Conservation (phyloP, 2,329 filamentous ascomycete genomes). For the Endocalyx cinctus region DNA sequence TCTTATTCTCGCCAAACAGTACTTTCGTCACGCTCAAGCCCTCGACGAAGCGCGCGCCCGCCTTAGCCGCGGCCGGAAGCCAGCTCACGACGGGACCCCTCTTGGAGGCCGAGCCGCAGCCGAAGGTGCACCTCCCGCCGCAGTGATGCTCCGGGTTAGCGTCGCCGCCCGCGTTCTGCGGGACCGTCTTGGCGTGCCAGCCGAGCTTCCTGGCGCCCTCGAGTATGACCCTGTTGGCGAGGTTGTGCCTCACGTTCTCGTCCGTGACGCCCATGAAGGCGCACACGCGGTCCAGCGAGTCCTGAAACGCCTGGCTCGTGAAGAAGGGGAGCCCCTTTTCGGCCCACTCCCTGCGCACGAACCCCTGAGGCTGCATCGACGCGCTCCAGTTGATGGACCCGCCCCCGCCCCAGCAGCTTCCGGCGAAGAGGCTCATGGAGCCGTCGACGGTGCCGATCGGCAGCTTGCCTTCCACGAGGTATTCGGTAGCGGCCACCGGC, state of each 20-base stretch:
- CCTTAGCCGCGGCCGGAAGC: constrained; percentile 61
- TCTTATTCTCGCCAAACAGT: constrained; percentile 52
- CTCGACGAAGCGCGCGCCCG: constrained; percentile 65
- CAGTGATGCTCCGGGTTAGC: too few relatives aligned
- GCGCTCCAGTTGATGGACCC: constrained; percentile 67
- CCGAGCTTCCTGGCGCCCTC: constrained; percentile 64
- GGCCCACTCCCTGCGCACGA: constrained; percentile 65
- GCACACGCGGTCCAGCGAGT: constrained; percentile 48
- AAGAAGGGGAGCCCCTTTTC: constrained; percentile 58
- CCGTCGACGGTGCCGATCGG: constrained; percentile 42
- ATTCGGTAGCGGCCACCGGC: constrained; percentile 43
- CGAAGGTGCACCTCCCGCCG: constrained; percentile 44
- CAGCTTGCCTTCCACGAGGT: constrained; percentile 58
- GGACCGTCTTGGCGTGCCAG: constrained; percentile 56
- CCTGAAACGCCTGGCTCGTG: constrained; percentile 58
- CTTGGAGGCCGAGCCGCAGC: constrained; percentile 53
- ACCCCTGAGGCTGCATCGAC: constrained; percentile 49
- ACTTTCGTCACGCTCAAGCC: constrained; percentile 54
- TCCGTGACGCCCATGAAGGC: constrained; percentile 26
- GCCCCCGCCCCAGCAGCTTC: constrained; percentile 66
- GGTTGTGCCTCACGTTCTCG: constrained; percentile 52
- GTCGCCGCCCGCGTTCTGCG: constrained; percentile 62
- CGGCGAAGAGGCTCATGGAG: constrained; percentile 51
- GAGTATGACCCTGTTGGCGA: constrained; percentile 55
- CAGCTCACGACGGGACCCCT: constrained; percentile 65